Evolutionary conservation across 805 yeast species (phyloP), one percentile per base, ranked within the genome.

Genomic region (Cephaloascus fragrans): DNA sequence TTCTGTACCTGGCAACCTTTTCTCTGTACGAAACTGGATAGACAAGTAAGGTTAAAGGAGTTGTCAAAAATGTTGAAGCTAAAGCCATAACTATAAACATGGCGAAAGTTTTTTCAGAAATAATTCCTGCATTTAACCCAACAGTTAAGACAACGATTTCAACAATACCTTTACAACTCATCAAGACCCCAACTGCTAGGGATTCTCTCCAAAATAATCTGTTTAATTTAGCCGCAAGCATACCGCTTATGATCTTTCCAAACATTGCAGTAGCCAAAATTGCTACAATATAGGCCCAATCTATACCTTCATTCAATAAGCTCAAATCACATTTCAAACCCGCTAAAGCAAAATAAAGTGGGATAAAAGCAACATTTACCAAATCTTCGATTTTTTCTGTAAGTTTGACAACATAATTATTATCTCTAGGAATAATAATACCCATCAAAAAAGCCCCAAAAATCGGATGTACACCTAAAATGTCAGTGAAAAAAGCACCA

Each of bases 141-240:
- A 81, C 77, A 33, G 75, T 77, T 46, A 83, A 64, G 17, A 83
- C 93, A 33, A 83, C 89, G 53, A 83, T 80, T 57, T 83, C 94
- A 18, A 83, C 93, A 45, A 83, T 82, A 57, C 95, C 95, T 57
- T 84, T 84, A 68, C 95, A 84, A 4, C 90, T 82, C 93, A 84
- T 84, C 47, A 84, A 64, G 18, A 82, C 72, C 39, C 94, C 95
- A 31, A 83, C 90, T 2, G 89, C 68, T 28, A 78, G 54, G 2
- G 87, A 73, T 54, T 84, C 93, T 53, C 89, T 71, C 83, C 84
- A 79, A 37, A 67, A 67, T 37, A 83, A 58, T 1, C 83, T 84
- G 53, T 70, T 71, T 32, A 75, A 42, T 46, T 69, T 77, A 2
- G 89, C 80, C 31, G 82, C 80, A 10, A 78, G 44, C 26, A 75